Conservation (phyloP, 129 eudicot genomes). For the Artemisia tridentata region DNA sequence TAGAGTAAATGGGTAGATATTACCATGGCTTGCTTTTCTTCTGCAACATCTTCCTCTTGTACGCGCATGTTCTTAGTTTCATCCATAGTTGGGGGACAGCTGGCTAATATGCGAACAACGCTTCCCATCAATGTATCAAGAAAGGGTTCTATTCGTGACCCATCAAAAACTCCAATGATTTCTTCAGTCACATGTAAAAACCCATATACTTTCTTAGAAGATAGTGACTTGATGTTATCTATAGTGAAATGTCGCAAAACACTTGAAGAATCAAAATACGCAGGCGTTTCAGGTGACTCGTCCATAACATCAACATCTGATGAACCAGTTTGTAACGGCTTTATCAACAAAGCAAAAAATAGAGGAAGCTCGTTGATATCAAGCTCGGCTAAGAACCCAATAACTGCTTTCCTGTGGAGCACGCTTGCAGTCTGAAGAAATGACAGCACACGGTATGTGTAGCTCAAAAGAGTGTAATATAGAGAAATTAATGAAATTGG, state of each 20-base stretch:
- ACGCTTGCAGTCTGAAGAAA: slow-evolving; percentile 67
- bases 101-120: slow-evolving; percentile 65
- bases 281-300: slow-evolving; percentile 28
- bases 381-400: slow-evolving; percentile 73
- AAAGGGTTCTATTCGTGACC: slow-evolving; percentile 55
- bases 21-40: slow-evolving; percentile 42
- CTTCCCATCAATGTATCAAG: slow-evolving; percentile 72
- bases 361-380: slow-evolving; percentile 79
- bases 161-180: slow-evolving; percentile 71
- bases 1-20: not conserved
- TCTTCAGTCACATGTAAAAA: slow-evolving; percentile 88
- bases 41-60: slow-evolving; percentile 26
- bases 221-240: slow-evolving; percentile 57
- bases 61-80: slow-evolving; percentile 10
- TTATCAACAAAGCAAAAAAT: slow-evolving; percentile 59
- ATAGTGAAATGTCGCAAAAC: slow-evolving; percentile 52
- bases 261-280: slow-evolving; percentile 32
- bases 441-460: slow-evolving; percentile 9
- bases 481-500: not conserved
- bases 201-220: slow-evolving; percentile 71
- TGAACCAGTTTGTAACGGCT: slow-evolving; percentile 49
- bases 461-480: not conserved
- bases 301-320: slow-evolving; percentile 37
- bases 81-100: slow-evolving; percentile 50
- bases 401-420: slow-evolving; percentile 73